Percentiles rank a stretch among this genome's conserved stretches.
Evolutionary conservation across 2,329 filamentous ascomycete species (phyloP).

Genomic region (Talaromyces sp.): DNA sequence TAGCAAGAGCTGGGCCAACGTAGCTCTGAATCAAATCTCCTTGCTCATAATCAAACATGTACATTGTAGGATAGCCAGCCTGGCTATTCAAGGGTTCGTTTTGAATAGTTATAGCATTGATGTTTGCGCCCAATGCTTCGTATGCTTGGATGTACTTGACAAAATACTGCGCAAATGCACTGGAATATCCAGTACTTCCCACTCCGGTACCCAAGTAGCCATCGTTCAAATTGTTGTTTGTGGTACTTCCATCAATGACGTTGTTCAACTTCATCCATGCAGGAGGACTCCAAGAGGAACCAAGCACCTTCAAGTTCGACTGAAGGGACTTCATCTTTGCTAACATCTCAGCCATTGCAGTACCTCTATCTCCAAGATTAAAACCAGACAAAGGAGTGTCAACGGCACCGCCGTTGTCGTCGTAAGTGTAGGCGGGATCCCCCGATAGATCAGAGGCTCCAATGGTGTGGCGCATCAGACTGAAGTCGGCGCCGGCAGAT

Average conservation of each 20-base stretch:
- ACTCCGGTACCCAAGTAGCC: not conserved
- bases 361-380: slow-evolving; percentile 10
- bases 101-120: slow-evolving; percentile 13
- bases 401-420: slow-evolving; percentile 4
- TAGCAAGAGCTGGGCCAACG: slow-evolving; percentile 13
- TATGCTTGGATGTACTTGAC: slow-evolving; percentile 16
- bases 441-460: slow-evolving; percentile 12
- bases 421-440: slow-evolving; percentile 13
- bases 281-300: slow-evolving; percentile 12
- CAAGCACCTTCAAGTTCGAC: slow-evolving; percentile 7
- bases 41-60: slow-evolving; percentile 10
- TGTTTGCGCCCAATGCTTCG: slow-evolving; percentile 7
- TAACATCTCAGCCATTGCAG: slow-evolving; percentile 8
- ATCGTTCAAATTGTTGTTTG: slow-evolving; percentile 8
- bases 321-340: slow-evolving; percentile 14
- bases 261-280: slow-evolving; percentile 13
- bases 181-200: not conserved
- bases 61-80: slow-evolving; percentile 13
- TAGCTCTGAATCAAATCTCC: slow-evolving; percentile 5
- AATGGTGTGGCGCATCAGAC: slow-evolving; percentile 12
- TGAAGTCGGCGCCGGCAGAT: slow-evolving; percentile 9
- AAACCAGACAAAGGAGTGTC: slow-evolving; percentile 1
- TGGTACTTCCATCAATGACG: not conserved
- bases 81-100: slow-evolving; percentile 13
- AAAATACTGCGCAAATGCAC: slow-evolving; percentile 13